Percentiles rank a stretch among this genome's conserved stretches.
Evolutionary conservation across 805 yeast species (phyloP).

Genomic region (Komagataella phaffii): DNA sequence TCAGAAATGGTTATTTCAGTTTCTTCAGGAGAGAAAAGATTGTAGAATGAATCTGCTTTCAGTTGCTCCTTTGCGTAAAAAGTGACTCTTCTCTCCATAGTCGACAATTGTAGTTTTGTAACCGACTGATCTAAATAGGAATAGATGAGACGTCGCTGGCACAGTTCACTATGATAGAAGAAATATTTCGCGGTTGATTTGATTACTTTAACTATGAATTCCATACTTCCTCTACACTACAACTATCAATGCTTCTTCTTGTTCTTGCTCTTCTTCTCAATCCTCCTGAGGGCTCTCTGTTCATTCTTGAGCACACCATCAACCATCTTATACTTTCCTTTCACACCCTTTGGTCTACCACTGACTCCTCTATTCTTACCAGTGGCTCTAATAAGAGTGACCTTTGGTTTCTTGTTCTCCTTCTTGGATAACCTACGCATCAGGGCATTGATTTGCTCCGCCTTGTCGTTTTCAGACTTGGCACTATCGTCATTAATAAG

Average conservation of each 20-base stretch:
- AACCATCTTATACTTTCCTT: slow-evolving; percentile 98
- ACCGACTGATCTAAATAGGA: neutral
- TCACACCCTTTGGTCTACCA: slow-evolving; percentile 95
- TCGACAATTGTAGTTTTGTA: neutral
- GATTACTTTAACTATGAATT: neutral
- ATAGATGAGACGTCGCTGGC: neutral
- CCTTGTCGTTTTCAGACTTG: slow-evolving; percentile 86
- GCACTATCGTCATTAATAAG: slow-evolving; percentile 76
- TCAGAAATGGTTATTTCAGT: neutral
- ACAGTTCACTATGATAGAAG: neutral
- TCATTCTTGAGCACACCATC: slow-evolving; percentile 98
- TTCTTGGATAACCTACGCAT: slow-evolving; percentile 72
- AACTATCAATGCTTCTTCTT: slow-evolving; percentile 9
- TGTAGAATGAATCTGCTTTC: neutral
- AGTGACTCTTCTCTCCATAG: neutral
- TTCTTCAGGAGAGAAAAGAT: neutral
- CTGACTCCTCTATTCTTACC: slow-evolving; percentile 77
- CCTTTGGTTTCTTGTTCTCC: slow-evolving; percentile 59
- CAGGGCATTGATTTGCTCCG: slow-evolving; percentile 80
- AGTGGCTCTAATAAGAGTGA: slow-evolving; percentile 76
- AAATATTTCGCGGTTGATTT: neutral
- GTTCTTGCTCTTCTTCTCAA: slow-evolving; percentile 75
- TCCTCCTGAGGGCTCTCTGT: slow-evolving; percentile 82
- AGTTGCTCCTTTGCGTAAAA: neutral
- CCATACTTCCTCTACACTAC: neutral